Base-by-base conservation (phyloP, 2,329 filamentous ascomycete genomes). In the Microsporum ferrugineum region DNA sequence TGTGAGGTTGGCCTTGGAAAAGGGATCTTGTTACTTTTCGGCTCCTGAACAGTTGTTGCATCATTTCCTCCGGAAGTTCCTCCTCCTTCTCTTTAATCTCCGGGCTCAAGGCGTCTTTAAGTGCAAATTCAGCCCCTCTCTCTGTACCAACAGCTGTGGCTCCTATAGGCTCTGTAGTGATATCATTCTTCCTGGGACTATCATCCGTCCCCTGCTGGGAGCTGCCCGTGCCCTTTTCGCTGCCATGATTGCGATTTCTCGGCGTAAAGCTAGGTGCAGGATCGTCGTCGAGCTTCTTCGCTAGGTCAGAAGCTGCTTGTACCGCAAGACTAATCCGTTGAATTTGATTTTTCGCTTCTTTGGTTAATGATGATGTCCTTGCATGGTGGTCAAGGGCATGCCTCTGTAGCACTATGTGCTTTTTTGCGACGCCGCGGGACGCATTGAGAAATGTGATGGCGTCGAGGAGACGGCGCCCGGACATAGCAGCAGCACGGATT, bases 371-470 rank as follows among this genome's bases (percentile, higher is more conserved):
- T 1, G 86, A 88, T 0, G 86, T 88, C 65, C 81, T 79, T 57
- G 76, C 83, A 71, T 82, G 87, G 56, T 83, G 72, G 69, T 87
- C 82, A 67, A 86, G 75, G 70, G 88, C 84, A 60, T 80, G 79
- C 60, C 79, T 77, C 27, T 84, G 83, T 57, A 86, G 78, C 47
- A 75, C 76, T 61, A 84, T 72, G 69, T 87, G 84, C 71, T 84
- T 82, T 73, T 74, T 78, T 68, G 86, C 87, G 63, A 91, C 80
- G 38, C 82, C 82, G 63, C 85, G 82, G 58, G 87, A 86, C 70
- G 84, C 88, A 77, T 81, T 84, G 72, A 87, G 79, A 65, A 91
- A 79, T 63, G 85, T 83, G 66, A 85, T 84, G 68, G 88, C 77
- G 76, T 91, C 88, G 71, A 91, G 70, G 80, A 83, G 76, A 82